Evolutionary conservation across 2,329 filamentous ascomycete species (phyloP).

Genomic region (Thielaviopsis punctulata): DNA sequence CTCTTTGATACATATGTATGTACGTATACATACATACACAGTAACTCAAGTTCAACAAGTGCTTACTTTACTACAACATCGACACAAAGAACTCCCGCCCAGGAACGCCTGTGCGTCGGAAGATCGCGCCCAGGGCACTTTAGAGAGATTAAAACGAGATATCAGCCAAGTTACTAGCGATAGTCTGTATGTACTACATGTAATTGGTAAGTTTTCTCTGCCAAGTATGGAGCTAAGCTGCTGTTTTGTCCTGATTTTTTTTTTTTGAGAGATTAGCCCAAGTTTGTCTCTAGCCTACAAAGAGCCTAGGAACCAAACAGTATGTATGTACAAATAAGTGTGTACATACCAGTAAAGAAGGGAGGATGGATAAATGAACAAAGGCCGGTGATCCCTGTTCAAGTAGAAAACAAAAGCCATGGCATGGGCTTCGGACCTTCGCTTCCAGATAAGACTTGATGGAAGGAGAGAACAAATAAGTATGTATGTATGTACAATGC

Average conservation of each 20-base stretch:
- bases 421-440: neutral
- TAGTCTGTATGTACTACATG: too few relatives aligned
- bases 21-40: too few relatives aligned
- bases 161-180: neutral
- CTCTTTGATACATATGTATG: too few relatives aligned
- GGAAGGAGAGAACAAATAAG: neutral
- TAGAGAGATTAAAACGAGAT: neutral
- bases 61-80: too few relatives aligned
- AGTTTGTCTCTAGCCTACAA: neutral
- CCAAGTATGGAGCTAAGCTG: neutral
- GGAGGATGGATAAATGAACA: too few relatives aligned
- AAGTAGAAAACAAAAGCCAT: too few relatives aligned
- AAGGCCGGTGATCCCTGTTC: too few relatives aligned
- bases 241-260: neutral
- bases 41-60: too few relatives aligned
- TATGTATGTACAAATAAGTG: too few relatives aligned
- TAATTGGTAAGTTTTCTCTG: neutral
- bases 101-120: neutral
- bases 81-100: neutral
- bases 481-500: too few relatives aligned
- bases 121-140: neutral
- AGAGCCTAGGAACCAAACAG: too few relatives aligned
- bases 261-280: neutral
- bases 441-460: neutral
- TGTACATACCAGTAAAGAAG: too few relatives aligned